A percentile compares a stretch with the other conserved stretches of the same genome.
These are phyloP conservation scores for Conticribra guillardii DNA, from an alignment of 108 stramenopile genomes.

Conservation along the genomic window DNA sequence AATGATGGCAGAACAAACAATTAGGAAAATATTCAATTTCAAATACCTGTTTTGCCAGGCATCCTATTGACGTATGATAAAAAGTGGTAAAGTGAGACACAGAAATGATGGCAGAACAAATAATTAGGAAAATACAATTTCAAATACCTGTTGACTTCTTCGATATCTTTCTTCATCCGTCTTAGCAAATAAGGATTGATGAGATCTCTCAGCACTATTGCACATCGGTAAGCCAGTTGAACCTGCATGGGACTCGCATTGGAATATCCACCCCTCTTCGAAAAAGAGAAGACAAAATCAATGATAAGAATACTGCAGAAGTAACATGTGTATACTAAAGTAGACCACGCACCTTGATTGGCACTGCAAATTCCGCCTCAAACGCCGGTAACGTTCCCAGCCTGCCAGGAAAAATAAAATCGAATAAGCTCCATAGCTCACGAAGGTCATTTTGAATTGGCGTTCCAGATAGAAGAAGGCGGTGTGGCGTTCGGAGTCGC, in stretches of 20 bases:
- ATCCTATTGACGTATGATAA: slow-evolving; percentile 51
- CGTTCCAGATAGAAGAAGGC: slow-evolving; percentile 88
- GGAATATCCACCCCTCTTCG: slow-evolving; percentile 82
- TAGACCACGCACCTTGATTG: slow-evolving; percentile 74
- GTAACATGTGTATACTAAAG: background rate
- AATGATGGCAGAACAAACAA: background rate
- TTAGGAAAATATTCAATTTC: background rate
- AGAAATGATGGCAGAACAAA: background rate
- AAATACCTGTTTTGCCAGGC: slow-evolving; percentile 87
- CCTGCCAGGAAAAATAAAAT: slow-evolving; percentile 96
- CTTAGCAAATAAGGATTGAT: slow-evolving; percentile 95
- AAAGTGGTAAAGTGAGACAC: background rate
- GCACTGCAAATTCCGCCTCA: slow-evolving; percentile 91
- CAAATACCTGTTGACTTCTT: slow-evolving; percentile 59
- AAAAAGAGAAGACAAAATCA: too few species aligned
- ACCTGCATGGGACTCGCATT: slow-evolving; percentile 91
- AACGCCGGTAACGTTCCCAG: slow-evolving; percentile 97
- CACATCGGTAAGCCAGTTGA: slow-evolving; percentile 91
- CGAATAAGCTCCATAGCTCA: slow-evolving; percentile 94
- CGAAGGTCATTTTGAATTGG: slow-evolving; percentile 97
- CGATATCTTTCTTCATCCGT: slow-evolving; percentile 81
- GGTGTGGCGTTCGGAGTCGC: slow-evolving; percentile 66
- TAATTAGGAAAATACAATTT: background rate
- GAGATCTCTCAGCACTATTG: slow-evolving; percentile 88
- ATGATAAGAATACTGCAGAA: too few species aligned